These are phyloP conservation scores for Botrytis squamosa DNA, from an alignment of 2,329 filamentous ascomycete genomes.

Conservation along the genomic window DNA sequence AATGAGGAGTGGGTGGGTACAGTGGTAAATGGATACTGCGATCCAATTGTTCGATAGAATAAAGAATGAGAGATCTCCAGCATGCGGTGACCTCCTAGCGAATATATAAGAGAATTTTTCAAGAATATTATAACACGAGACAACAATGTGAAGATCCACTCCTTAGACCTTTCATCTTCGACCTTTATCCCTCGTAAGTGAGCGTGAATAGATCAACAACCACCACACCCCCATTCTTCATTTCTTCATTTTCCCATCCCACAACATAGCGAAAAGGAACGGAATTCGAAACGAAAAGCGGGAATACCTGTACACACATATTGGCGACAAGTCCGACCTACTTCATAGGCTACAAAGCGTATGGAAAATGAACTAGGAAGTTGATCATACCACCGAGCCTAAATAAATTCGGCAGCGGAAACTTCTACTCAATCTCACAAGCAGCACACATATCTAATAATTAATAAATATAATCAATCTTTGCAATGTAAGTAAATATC, in stretches of 20 bases:
- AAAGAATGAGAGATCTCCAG: not conserved
- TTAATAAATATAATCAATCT: not conserved
- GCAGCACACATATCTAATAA: not conserved
- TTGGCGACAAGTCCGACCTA: not conserved
- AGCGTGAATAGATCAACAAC: not conserved
- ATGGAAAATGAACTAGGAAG: not conserved
- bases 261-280: not conserved
- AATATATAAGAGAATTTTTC: not conserved
- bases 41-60: not conserved
- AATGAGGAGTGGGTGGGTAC: not conserved
- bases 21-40: not conserved
- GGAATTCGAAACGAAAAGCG: not conserved
- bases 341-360: not conserved
- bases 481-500: not conserved
- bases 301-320: not conserved
- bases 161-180: not conserved
- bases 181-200: not conserved
- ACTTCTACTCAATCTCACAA: not conserved
- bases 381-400: not conserved
- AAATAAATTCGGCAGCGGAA: rapidly evolving
- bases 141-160: not conserved
- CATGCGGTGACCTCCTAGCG: not conserved
- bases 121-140: not conserved
- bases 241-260: not conserved
- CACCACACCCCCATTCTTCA: not conserved